These are phyloP conservation scores for Nothophoma quercina DNA, from an alignment of 2,329 filamentous ascomycete species.

Conservation along the genomic window DNA sequence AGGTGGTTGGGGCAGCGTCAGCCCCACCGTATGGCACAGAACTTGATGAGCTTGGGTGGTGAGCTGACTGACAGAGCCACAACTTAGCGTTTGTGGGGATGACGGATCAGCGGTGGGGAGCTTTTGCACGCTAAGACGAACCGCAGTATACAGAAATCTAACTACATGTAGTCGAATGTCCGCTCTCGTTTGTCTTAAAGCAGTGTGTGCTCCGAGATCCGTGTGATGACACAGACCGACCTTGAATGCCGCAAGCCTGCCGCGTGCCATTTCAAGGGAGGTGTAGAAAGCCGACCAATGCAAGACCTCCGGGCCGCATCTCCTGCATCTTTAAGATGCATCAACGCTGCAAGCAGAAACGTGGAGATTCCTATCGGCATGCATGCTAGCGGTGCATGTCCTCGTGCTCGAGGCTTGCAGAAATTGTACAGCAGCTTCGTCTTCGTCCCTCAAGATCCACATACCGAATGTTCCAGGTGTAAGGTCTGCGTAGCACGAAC, in stretches of 20 bases:
- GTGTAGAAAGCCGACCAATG: slow-evolving; percentile 28
- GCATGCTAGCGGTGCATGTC: slow-evolving; percentile 31
- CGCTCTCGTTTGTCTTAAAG: slow-evolving; percentile 11
- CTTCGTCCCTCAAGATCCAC: slow-evolving; percentile 30
- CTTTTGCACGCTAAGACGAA: slow-evolving; percentile 6
- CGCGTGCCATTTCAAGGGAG: slow-evolving; percentile 18
- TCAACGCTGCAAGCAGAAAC: slow-evolving; percentile 21
- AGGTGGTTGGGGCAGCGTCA: slow-evolving; percentile 10
- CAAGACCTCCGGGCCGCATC: slow-evolving; percentile 23
- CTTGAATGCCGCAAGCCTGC: slow-evolving; percentile 17
- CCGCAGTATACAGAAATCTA: slow-evolving; percentile 5
- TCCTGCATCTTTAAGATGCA: slow-evolving; percentile 23
- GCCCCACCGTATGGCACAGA: slow-evolving; percentile 9
- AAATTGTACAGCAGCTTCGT: slow-evolving; percentile 23
- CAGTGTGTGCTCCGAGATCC: slow-evolving; percentile 2
- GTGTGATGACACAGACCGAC: slow-evolving; percentile 20
- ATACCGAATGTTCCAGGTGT: slow-evolving; percentile 25
- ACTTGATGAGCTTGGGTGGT: slow-evolving; percentile 11
- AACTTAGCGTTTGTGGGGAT: slow-evolving; percentile 29
- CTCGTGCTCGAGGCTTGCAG: slow-evolving; percentile 28
- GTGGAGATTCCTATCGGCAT: slow-evolving; percentile 40
- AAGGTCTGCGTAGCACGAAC: slow-evolving; percentile 15
- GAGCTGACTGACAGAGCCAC: slow-evolving; percentile 19
- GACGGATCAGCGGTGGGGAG: slow-evolving; percentile 13
- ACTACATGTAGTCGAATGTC: slow-evolving; percentile 7